Evolutionary conservation across 2,329 filamentous ascomycete genomes (phyloP).

Genomic region (Akanthomyces uredinophilus): DNA sequence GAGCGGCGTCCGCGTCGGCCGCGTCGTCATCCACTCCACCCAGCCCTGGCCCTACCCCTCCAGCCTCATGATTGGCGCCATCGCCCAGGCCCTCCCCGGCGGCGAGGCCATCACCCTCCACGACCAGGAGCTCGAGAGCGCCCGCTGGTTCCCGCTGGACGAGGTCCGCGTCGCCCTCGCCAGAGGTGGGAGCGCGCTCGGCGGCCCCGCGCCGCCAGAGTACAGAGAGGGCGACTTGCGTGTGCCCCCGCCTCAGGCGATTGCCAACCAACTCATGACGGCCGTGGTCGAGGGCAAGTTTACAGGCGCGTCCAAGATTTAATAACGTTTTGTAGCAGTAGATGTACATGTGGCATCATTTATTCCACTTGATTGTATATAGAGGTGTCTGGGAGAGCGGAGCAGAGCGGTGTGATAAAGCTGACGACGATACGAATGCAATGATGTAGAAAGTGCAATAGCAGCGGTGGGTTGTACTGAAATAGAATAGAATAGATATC

Average conservation of each 20-base stretch:
- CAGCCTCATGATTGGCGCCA: slow-evolving; percentile 79
- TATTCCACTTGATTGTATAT: not conserved
- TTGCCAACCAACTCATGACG: slow-evolving; percentile 81
- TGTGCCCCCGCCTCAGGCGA: slow-evolving; percentile 79
- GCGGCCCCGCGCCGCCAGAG: slow-evolving; percentile 55
- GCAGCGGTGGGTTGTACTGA: not conserved
- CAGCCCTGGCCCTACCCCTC: slow-evolving; percentile 87
- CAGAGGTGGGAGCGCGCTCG: slow-evolving; percentile 60
- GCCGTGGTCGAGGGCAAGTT: slow-evolving; percentile 76
- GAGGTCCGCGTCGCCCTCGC: slow-evolving; percentile 72
- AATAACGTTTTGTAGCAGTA: slow-evolving; percentile 15
- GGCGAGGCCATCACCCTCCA: slow-evolving; percentile 81
- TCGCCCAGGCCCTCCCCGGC: slow-evolving; percentile 73
- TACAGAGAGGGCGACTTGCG: slow-evolving; percentile 75
- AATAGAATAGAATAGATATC: slow-evolving; percentile 2
- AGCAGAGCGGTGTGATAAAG: not conserved
- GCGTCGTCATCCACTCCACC: slow-evolving; percentile 76
- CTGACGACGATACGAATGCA: slow-evolving; percentile 2
- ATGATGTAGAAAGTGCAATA: not conserved
- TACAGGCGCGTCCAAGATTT: slow-evolving; percentile 49
- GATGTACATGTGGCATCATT: not conserved
- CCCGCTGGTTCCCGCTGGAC: slow-evolving; percentile 79
- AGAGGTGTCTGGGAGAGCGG: not conserved
- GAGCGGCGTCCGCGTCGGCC: slow-evolving; percentile 67
- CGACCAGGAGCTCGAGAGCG: slow-evolving; percentile 86